Evolutionary conservation across 495 filamentous ascomycete genomes (phyloP).

Genomic region (Tuber microsphaerosporum): DNA sequence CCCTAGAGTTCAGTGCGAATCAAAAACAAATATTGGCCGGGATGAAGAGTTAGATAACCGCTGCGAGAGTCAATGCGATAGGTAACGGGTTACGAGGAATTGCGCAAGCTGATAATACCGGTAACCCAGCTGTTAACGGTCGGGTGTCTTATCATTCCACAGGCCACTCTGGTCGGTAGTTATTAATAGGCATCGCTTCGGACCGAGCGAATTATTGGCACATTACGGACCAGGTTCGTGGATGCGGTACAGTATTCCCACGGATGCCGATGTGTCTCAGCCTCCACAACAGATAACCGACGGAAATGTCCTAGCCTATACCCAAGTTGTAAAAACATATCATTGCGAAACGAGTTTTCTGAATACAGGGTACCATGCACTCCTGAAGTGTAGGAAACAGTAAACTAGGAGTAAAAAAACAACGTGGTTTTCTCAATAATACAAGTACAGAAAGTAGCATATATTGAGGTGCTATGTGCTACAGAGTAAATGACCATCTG

Average conservation of each 20-base stretch:
- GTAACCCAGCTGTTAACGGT: not conserved
- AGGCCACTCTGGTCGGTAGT: not conserved
- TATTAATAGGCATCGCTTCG: not conserved
- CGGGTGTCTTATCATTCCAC: not conserved
- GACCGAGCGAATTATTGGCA: not conserved
- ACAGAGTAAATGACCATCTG: not conserved
- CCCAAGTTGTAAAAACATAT: not conserved
- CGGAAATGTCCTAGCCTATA: not conserved
- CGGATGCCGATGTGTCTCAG: not conserved
- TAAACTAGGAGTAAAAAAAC: not conserved
- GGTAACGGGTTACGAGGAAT: not conserved
- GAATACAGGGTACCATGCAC: not conserved
- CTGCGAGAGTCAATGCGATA: not conserved
- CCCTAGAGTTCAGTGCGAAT: no score
- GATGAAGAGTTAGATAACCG: not conserved
- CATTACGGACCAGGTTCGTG: not conserved
- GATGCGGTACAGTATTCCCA: not conserved
- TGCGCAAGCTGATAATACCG: not conserved
- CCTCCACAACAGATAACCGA: not conserved
- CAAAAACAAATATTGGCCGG: no score
- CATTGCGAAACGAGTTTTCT: not conserved
- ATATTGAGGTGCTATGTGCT: not conserved
- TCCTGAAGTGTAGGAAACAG: not conserved
- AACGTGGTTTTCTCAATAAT: not conserved
- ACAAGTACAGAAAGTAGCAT: not conserved